Conservation (phyloP, 768 basidiomycete genomes). For the Podaxis sp. region DNA sequence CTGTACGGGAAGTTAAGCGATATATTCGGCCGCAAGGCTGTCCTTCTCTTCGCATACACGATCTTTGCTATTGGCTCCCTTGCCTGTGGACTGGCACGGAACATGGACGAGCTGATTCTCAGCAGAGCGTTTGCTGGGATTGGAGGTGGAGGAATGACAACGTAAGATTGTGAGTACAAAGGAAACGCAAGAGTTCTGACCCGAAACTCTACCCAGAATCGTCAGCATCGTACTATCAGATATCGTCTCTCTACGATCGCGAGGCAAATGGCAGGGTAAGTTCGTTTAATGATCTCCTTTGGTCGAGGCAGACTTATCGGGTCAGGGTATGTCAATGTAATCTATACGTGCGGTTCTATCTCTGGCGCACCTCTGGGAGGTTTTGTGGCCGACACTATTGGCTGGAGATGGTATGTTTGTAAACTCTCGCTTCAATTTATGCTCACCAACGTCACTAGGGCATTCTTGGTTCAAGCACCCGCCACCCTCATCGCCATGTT, state of each 20-base stretch:
- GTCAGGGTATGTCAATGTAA: slow-evolving; percentile 58
- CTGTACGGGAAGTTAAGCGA: slow-evolving; percentile 65
- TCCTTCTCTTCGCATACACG: slow-evolving; percentile 53
- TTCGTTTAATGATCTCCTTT: neutral
- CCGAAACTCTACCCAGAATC: slow-evolving; percentile 34
- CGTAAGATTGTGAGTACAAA: slow-evolving; percentile 30
- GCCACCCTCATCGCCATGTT: slow-evolving; percentile 50
- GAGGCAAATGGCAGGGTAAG: slow-evolving; percentile 69
- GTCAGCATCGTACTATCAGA: slow-evolving; percentile 67
- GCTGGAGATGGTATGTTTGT: slow-evolving; percentile 37
- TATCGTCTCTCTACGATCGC: slow-evolving; percentile 55
- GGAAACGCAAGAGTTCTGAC: too few species aligned
- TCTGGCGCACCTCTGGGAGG: slow-evolving; percentile 65
- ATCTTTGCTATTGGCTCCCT: slow-evolving; percentile 54
- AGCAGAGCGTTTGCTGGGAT: slow-evolving; percentile 57
- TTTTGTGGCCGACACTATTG: slow-evolving; percentile 57
- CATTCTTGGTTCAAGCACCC: slow-evolving; percentile 61
- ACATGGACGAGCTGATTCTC: slow-evolving; percentile 51
- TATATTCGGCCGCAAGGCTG: slow-evolving; percentile 60
- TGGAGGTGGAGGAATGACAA: slow-evolving; percentile 62
- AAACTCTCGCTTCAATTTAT: too few species aligned
- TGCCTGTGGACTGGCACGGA: slow-evolving; percentile 50
- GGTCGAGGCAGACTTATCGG: neutral
- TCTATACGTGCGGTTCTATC: slow-evolving; percentile 56
- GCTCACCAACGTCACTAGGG: slow-evolving; percentile 43